Base-by-base conservation (phyloP, 2,329 filamentous ascomycete species). In the Penicillium sclerotiorum region DNA sequence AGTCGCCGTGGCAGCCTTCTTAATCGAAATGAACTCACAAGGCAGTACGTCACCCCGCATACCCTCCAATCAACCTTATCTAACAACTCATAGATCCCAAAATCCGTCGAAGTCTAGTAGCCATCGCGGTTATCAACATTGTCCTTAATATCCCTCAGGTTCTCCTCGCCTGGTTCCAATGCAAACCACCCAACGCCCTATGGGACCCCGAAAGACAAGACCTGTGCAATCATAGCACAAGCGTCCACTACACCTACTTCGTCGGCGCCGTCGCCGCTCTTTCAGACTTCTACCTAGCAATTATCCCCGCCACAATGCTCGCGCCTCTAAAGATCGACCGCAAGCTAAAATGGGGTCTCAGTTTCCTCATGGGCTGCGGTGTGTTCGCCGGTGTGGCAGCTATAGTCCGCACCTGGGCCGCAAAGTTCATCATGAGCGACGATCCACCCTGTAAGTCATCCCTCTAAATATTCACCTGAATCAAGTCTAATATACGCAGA, bases 21-120 rank as follows among this genome's bases (percentile, higher is more conserved):
- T 59, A 22, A 58, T 59, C 40, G 57, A 59, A 21, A 58, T 59
- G 57, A 59, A 59, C 32, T 35, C 40, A 33, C 57, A 59, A 47
- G 48, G 55, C 50, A 59, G 57, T 59, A 45, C 11, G 55, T 47
- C 8, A 35, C 12, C 22, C 15, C 6, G 18, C 38, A 11, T 8
- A 4, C 18, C 17, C 20, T 35, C 15, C 21, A 25, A 23, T 13
- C 37, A 6, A 23, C n/a, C 25, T 5, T 17, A 3, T 21, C 13
- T 47, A 36, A 17, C 15, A 15, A 36, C 15, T 20, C 15, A 9
- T 28, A 59, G 57, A 59, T 23, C 57, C 53, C 1, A 59, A 51
- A 15, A 58, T 58, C 27, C 50, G 57, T 4, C 49, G 41, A 20
- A 59, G 57, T 38, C 38, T 59, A 2, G 49, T 59, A 23, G 45